Percentiles rank a stretch among this genome's conserved stretches.
Conservation (phyloP, 495 filamentous ascomycete genomes). For the Aspergillus nidulans region DNA sequence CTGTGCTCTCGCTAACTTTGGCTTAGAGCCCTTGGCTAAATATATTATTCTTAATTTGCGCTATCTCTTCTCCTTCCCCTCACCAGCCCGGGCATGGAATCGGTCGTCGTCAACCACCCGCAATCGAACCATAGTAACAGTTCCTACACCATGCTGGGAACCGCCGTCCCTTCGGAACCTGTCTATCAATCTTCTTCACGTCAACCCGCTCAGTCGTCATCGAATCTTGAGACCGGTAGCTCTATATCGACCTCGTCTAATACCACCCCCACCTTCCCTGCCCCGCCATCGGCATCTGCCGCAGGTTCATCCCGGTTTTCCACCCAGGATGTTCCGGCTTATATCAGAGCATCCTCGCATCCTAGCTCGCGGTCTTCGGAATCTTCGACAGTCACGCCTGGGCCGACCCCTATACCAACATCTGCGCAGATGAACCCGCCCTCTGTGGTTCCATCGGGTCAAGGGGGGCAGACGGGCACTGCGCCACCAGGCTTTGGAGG, state of each 20-base stretch:
- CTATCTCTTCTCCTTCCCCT: slow-evolving; percentile 4
- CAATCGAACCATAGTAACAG: slow-evolving; percentile 40
- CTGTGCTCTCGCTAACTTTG: slow-evolving; percentile 14
- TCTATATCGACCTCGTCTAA: slow-evolving; percentile 37
- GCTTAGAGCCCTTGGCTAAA: slow-evolving; percentile 10
- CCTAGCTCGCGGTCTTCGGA: slow-evolving; percentile 23
- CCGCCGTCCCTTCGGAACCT: slow-evolving; percentile 38
- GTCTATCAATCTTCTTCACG: slow-evolving; percentile 31
- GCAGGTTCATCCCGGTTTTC: slow-evolving; percentile 34
- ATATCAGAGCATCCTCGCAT: slow-evolving; percentile 31
- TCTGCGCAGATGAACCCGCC: slow-evolving; percentile 32
- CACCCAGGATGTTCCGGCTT: slow-evolving; percentile 39
- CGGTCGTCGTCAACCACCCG: slow-evolving; percentile 43
- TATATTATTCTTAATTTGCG: slow-evolving; percentile 2
- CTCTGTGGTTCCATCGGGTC: slow-evolving; percentile 13
- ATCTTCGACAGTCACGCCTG: slow-evolving; percentile 25
- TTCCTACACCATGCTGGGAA: slow-evolving; percentile 49
- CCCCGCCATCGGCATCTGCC: slow-evolving; percentile 36
- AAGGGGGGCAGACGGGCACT: slow-evolving; percentile 12
- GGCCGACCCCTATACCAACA: slow-evolving; percentile 23
- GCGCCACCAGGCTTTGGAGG: slow-evolving; percentile 5
- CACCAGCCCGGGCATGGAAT: slow-evolving; percentile 37
- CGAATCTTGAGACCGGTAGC: slow-evolving; percentile 25
- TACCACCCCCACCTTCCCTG: slow-evolving; percentile 36
- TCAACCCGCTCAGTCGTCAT: slow-evolving; percentile 17